These are phyloP conservation scores for Inga laurina DNA, from an alignment of 306 rosid genomes.

Conservation along the genomic window DNA sequence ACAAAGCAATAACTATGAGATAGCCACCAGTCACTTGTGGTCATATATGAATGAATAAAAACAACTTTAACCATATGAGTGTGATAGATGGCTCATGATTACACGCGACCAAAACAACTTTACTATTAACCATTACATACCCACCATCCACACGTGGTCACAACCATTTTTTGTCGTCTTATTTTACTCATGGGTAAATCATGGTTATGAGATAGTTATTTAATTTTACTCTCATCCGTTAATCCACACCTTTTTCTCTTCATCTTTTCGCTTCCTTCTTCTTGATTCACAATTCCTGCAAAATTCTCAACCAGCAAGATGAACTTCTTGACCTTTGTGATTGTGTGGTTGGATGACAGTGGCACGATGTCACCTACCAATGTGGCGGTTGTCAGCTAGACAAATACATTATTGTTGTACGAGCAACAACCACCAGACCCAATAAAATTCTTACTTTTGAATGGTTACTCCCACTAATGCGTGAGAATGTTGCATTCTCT, in stretches of 20 bases:
- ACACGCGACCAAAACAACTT: no score
- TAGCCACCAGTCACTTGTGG: no score
- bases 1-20: no score
- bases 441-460: not conserved
- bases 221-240: no score
- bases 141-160: no score
- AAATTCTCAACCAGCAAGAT: conserved; percentile 38
- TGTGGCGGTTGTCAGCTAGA: not conserved
- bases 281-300: conserved; percentile 33
- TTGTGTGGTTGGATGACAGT: not conserved
- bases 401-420: not conserved
- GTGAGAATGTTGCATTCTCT: not conserved
- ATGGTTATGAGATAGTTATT: no score
- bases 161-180: no score
- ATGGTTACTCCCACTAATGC: not conserved
- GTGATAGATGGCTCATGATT: no score
- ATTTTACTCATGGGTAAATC: no score
- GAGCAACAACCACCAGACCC: not conserved
- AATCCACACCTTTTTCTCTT: conserved; percentile 23
- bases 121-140: no score
- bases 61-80: no score
- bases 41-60: no score
- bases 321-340: conserved; percentile 12
- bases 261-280: conserved; percentile 17
- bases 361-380: not conserved